A percentile compares a stretch with the other conserved stretches of the same genome.
phyloP scores from a whole-genome alignment of 495 filamentous ascomycete species.

The Viridothelium virens region DNA sequence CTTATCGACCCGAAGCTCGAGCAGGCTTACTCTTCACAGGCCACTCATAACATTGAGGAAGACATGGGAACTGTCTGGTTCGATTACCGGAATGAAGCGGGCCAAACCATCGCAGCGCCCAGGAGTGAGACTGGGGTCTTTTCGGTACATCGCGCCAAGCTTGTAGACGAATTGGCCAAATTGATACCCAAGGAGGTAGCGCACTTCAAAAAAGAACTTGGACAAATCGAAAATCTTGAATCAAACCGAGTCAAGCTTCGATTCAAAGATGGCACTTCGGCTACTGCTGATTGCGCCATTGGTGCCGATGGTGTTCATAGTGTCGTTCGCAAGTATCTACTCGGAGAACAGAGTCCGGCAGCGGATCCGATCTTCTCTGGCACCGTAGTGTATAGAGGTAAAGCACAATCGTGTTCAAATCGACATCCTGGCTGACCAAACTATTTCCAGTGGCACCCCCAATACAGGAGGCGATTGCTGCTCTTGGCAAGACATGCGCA shows the following conservation, averaged over 20 bases:
- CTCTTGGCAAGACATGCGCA: neutral
- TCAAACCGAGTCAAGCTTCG: constrained; percentile 13
- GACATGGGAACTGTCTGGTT: constrained; percentile 17
- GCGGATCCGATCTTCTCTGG: constrained; percentile 25
- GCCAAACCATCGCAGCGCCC: constrained; percentile 20
- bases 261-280: constrained; percentile 22
- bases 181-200: constrained; percentile 19
- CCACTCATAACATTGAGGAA: constrained; percentile 16
- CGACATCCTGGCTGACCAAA: neutral
- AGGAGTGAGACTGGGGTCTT: constrained; percentile 20
- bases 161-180: constrained; percentile 21
- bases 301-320: constrained; percentile 28
- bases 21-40: constrained; percentile 19
- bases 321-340: constrained; percentile 35
- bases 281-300: constrained; percentile 18
- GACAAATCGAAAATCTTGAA: constrained; percentile 12
- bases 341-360: constrained; percentile 37
- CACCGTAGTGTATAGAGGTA: constrained; percentile 19
- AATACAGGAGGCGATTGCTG: neutral
- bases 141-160: constrained; percentile 17
- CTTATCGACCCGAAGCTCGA: constrained; percentile 18
- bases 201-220: constrained; percentile 19
- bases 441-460: neutral
- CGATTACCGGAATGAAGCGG: constrained; percentile 19
- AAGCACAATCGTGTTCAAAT: neutral